A percentile compares a stretch with the other conserved stretches of the same genome.
Conservation (phyloP, 2,329 filamentous ascomycete species). For the Colletotrichum truncatum region DNA sequence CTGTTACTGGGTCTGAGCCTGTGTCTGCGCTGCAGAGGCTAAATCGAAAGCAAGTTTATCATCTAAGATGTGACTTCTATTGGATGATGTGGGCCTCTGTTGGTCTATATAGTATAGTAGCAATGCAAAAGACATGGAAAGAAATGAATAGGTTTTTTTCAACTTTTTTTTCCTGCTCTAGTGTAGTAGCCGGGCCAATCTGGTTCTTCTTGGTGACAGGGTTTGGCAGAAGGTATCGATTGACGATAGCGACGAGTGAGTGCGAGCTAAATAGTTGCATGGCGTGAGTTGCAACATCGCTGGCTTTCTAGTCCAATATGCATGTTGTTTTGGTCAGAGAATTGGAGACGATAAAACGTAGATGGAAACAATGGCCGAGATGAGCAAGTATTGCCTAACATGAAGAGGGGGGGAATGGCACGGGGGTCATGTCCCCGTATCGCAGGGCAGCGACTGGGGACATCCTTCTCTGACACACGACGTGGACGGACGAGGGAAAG, state of each 20-base stretch:
- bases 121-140: too few species aligned
- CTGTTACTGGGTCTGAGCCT: neutral
- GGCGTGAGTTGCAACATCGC: neutral
- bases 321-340: neutral
- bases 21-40: neutral
- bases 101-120: too few species aligned
- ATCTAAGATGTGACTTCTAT: too few species aligned
- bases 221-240: neutral
- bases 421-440: neutral
- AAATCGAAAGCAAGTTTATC: neutral
- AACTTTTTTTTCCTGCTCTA: too few species aligned
- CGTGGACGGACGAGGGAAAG: neutral
- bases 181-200: neutral
- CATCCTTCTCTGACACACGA: neutral
- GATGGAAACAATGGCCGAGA: slow-evolving; percentile 26
- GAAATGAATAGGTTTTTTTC: too few species aligned
- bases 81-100: neutral
- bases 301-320: slow-evolving; percentile 1
- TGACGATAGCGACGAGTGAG: neutral
- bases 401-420: neutral
- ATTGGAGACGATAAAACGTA: neutral
- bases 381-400: slow-evolving; percentile 17
- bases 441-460: slow-evolving; percentile 8
- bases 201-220: neutral
- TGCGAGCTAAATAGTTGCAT: neutral